Evolutionary conservation across 495 filamentous ascomycete species (phyloP), one percentile per base, ranked within the genome.

Genomic region (Coniosporium apollinis): DNA sequence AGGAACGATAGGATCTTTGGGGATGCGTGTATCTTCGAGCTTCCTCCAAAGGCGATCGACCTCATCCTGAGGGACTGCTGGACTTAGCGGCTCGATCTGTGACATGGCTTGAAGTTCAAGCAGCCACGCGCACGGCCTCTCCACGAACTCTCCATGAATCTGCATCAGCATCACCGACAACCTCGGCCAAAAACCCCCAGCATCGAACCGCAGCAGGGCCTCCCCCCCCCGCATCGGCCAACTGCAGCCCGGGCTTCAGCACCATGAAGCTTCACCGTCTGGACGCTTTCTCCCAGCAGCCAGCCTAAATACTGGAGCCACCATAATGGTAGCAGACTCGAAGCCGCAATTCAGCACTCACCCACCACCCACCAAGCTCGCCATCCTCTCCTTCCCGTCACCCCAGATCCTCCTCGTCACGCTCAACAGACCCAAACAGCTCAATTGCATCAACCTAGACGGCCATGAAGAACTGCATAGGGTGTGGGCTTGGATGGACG

Each of bases 401-500:
- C 62, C 62, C 3, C 54, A 67, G 41, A 58, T 76, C 44, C 61
- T 79, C 5, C 64, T 76, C 29, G 59, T 73, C 19, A 76, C 72
- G 0, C 62, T 80, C 52, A 71, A 72, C 57, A 66, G 72, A 2
- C 67, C 72, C 3, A 45, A 52, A 19, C 47, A 57, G 17, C 65
- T 79, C 42, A 80, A 79, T 58, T 61, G 65, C 38, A 65, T 78
- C 47, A 58, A 58, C 30, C 50, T 50, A 4, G 43, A 55, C 3
- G 60, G 63, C 29, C 68, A 76, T 56, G 41, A 46, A 37, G 62
- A 65, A 34, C 58, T 76, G 19, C 58, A 65, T 25, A 26, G 32
- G 1, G 50, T 78, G 2, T 77, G 59, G 55, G 43, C 42, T 3
- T 78, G 73, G 73, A 69, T 62, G 51, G 74, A 79, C 42, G 41